These are phyloP conservation scores for Oligophagozyma castellii DNA, from an alignment of 1,139 yeast species.

Conservation along the genomic window DNA sequence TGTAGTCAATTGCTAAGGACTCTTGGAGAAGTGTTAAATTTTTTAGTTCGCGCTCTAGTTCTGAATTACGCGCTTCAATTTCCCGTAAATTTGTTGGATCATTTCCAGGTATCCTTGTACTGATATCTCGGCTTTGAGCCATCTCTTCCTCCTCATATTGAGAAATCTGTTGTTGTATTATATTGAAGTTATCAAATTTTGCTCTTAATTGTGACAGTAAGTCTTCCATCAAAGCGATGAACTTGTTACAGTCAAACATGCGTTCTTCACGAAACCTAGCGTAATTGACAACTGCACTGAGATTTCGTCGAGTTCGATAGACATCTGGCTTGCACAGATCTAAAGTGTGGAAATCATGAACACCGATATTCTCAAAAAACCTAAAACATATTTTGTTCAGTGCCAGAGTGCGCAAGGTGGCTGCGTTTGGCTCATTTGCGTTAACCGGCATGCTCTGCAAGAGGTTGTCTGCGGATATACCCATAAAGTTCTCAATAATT, in stretches of 20 bases:
- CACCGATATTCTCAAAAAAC: conserved; percentile 62
- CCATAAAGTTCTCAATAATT: conserved; percentile 56
- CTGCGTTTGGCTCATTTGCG: conserved; percentile 18
- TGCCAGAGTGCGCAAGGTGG: conserved; percentile 35
- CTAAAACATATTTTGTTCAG: conserved; percentile 46
- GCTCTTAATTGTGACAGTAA: conserved; percentile 31
- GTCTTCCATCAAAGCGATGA: conserved; percentile 42
- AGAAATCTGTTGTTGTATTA: conserved; percentile 32
- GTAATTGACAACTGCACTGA: conserved; percentile 77
- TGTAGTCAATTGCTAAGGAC: conserved; percentile 48
- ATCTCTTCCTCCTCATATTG: conserved; percentile 25
- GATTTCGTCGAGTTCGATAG: conserved; percentile 42
- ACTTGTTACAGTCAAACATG: conserved; percentile 51
- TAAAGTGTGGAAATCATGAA: conserved; percentile 58
- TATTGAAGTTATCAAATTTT: conserved; percentile 29
- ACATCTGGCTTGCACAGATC: conserved; percentile 67
- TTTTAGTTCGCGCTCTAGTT: conserved; percentile 52
- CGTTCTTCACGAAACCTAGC: conserved; percentile 76
- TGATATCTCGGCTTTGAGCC: conserved; percentile 6
- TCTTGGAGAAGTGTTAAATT: conserved; percentile 54
- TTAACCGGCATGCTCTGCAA: conserved; percentile 4
- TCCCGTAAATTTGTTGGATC: conserved; percentile 36
- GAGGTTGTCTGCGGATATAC: conserved; percentile 29
- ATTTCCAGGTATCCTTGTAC: conserved; percentile 13
- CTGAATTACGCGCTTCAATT: conserved; percentile 42